Evolutionary conservation across 495 filamentous ascomycete species (phyloP).

Genomic region (Penicillium odoratum): DNA sequence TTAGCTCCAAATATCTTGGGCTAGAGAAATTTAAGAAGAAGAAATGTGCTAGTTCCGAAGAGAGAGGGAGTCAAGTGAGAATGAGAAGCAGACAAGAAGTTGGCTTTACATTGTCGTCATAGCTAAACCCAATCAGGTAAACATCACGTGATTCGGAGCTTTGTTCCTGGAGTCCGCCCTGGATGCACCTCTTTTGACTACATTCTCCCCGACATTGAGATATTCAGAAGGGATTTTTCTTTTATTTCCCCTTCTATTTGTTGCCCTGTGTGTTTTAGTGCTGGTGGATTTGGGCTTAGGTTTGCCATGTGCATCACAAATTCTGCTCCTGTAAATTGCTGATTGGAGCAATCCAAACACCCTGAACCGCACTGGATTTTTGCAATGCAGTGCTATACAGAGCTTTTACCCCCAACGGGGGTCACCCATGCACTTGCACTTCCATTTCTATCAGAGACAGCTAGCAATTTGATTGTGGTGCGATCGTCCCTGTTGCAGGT

Average conservation of each 20-base stretch:
- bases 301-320: not conserved
- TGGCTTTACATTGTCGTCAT: constrained; percentile 21
- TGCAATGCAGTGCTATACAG: constrained; percentile 79
- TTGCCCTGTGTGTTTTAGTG: not conserved
- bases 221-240: not conserved
- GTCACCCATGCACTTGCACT: constrained; percentile 84
- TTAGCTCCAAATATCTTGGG: not conserved
- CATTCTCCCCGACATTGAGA: not conserved
- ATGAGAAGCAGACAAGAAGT: not conserved
- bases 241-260: not conserved
- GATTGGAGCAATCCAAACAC: not conserved
- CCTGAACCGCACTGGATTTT: not conserved
- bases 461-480: constrained; percentile 82
- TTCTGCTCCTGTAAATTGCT: constrained; percentile 4
- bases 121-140: constrained; percentile 12
- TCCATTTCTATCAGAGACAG: constrained; percentile 71
- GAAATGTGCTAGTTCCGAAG: not conserved
- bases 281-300: not conserved
- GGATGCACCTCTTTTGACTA: constrained; percentile 2
- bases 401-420: constrained; percentile 87
- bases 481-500: constrained; percentile 91
- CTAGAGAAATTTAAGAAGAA: not conserved
- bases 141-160: constrained; percentile 14
- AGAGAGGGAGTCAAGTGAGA: not conserved
- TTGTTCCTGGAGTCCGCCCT: constrained; percentile 16